These are phyloP conservation scores for Huiozyma naganishii DNA, from an alignment of 805 yeast species.

Conservation along the genomic window DNA sequence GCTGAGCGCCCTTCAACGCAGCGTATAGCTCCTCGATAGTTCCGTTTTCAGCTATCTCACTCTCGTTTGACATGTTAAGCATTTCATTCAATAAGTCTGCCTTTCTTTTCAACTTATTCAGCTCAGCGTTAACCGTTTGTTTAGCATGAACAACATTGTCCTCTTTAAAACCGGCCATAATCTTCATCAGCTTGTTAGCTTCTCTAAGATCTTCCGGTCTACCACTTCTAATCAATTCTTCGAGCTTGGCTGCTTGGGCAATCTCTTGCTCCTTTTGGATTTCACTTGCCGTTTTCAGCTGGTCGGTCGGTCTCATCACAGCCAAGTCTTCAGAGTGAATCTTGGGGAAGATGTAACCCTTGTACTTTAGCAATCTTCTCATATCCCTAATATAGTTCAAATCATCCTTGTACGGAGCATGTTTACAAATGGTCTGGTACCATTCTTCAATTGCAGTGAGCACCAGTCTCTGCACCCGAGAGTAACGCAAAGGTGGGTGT, in stretches of 20 bases:
- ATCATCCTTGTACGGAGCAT: constrained; percentile 84
- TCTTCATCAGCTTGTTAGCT: constrained; percentile 93
- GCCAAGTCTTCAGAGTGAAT: constrained; percentile 85
- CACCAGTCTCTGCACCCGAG: constrained; percentile 73
- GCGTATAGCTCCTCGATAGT: constrained; percentile 69
- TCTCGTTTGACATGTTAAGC: constrained; percentile 43
- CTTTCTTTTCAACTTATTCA: constrained; percentile 74
- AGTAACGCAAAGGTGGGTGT: constrained; percentile 77
- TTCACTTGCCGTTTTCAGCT: constrained; percentile 78
- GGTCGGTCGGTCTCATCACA: constrained; percentile 82
- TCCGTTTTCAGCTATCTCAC: constrained; percentile 37
- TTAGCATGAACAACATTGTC: constrained; percentile 56
- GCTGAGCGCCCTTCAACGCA: constrained; percentile 73
- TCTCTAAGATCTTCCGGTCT: constrained; percentile 91
- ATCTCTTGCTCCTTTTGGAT: constrained; percentile 84
- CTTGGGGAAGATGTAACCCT: constrained; percentile 91
- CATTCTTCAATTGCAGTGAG: constrained; percentile 92
- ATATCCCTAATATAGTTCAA: constrained; percentile 86
- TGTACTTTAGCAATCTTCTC: constrained; percentile 81
- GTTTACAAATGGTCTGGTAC: constrained; percentile 89
- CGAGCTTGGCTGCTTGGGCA: constrained; percentile 90
- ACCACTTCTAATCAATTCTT: constrained; percentile 90
- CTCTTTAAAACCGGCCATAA: constrained; percentile 95
- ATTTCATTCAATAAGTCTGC: constrained; percentile 81
- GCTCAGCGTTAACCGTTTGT: constrained; percentile 71